A percentile compares a stretch with the other conserved stretches of the same genome.
phyloP scores from a whole-genome alignment of 306 rosid species.

The Inga leiocalycina region DNA sequence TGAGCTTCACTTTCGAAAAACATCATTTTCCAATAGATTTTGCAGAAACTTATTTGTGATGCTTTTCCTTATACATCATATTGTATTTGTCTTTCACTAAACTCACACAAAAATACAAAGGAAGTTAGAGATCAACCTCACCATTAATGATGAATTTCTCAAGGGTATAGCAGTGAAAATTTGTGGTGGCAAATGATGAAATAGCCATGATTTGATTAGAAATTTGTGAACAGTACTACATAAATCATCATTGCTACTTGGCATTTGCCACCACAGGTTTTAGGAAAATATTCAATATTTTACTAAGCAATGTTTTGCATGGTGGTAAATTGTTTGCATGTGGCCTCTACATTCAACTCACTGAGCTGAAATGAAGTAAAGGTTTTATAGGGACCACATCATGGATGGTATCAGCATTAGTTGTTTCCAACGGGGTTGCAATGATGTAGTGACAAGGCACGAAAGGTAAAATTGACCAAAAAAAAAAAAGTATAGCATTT shows the following conservation, averaged over 20 bases:
- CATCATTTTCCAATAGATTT: constrained; percentile 30
- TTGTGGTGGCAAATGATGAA: background rate
- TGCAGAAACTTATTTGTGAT: constrained; percentile 11
- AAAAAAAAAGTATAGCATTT: constrained; percentile 5
- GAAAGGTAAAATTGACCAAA: background rate
- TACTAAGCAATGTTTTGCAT: constrained; percentile 20
- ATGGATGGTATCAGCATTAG: constrained; percentile 45
- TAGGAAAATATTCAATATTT: constrained; percentile 22
- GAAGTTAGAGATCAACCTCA: background rate
- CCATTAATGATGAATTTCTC: constrained; percentile 9
- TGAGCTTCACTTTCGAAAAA: constrained; percentile 23
- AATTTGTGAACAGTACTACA: background rate
- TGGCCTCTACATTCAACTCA: constrained; percentile 6
- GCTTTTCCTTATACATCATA: constrained; percentile 10
- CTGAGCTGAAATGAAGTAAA: constrained; percentile 32
- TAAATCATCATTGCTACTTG: constrained; percentile 2
- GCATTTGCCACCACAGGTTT: constrained; percentile 22
- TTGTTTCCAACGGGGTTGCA: constrained; percentile 43
- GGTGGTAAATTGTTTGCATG: constrained; percentile 11
- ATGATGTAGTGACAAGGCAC: constrained; percentile 34
- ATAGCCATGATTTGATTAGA: background rate
- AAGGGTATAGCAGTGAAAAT: background rate
- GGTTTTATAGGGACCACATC: constrained; percentile 39
- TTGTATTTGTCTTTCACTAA: constrained; percentile 24
- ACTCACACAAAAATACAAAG: constrained; percentile 18